Evolutionary conservation across 2,329 filamentous ascomycete genomes (phyloP), one percentile per base, ranked within the genome.

Genomic region (Fonsecaea pedrosoi): DNA sequence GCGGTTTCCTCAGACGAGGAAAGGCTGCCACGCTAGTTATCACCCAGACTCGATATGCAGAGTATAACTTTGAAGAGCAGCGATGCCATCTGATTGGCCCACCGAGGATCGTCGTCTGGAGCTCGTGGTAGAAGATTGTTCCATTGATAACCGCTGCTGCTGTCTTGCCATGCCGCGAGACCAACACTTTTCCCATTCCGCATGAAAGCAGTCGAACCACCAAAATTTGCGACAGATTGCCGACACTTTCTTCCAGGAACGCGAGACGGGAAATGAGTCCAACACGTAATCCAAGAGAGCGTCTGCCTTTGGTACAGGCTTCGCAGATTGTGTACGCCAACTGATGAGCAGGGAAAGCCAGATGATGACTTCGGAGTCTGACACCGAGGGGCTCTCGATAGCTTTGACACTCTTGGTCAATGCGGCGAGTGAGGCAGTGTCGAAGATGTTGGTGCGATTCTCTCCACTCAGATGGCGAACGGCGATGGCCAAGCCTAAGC

Each of bases 391-490:
- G 15, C 55, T 60, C n/a, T 65, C 65, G 37, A 69, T 65, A n/a
- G 54, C 58, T 58, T 65, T 69, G 18, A 65, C 50, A 32, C 59
- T 63, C 53, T 35, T 62, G 9, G 63, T 56, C 37, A 69, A 37
- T 0, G 58, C 54, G 6, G 48, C 48, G 21, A 69, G 62, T 10
- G 62, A 64, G 15, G 61, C 34, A n/a, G 56, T 54, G 62, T 69
- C 68, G 53, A 69, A 67, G 48, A 69, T 53, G 42, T 62, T 65
- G 8, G 68, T 69, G 13, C 64, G 68, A 32, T 69, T 67, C 59
- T 69, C 61, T 38, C 62, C 64, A 25, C 68, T 69, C 18, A 69
- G 53, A 38, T 69, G 68, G 10, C 68, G 64, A 15, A 67, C 60
- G 18, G 62, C 55, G 30, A 64, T 67, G 21, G 65, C 62, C 15